A percentile compares a stretch with the other conserved stretches of the same genome.
These are phyloP conservation scores for Pseudomonodictys pantanalensis DNA, from an alignment of 495 filamentous ascomycete species.

Conservation along the genomic window DNA sequence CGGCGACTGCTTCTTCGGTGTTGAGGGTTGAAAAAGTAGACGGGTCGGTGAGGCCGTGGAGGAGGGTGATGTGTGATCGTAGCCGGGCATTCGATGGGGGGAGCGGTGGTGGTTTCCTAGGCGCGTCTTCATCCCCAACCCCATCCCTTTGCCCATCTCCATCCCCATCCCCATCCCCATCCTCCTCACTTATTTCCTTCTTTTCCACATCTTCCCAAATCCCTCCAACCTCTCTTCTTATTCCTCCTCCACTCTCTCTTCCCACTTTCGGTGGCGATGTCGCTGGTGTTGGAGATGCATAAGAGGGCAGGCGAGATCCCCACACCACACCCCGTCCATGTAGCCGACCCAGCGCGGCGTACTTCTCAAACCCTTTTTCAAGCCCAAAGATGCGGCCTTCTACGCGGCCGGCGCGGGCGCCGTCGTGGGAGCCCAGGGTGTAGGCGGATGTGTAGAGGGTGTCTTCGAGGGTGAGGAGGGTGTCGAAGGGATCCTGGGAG, in stretches of 20 bases:
- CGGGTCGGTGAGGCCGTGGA: slow-evolving; percentile 75
- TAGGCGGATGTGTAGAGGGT: slow-evolving; percentile 85
- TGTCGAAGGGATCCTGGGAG: slow-evolving; percentile 59
- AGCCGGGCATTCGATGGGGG: slow-evolving; percentile 63
- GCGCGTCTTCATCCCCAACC: not conserved
- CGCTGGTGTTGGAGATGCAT: not conserved
- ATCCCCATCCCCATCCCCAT: not conserved
- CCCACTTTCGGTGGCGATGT: not conserved
- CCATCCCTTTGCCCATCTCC: not conserved
- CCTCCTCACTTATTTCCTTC: not conserved
- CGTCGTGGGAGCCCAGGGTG: slow-evolving; percentile 69
- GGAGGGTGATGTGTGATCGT: slow-evolving; percentile 64
- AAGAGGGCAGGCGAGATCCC: slow-evolving; percentile 34
- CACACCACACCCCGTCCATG: slow-evolving; percentile 84
- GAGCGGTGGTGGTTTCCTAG: too few species aligned
- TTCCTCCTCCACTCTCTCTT: not conserved
- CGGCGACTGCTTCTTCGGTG: slow-evolving; percentile 76
- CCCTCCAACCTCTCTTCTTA: not conserved
- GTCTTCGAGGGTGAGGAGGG: slow-evolving; percentile 74
- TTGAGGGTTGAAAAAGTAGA: slow-evolving; percentile 75
- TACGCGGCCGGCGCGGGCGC: slow-evolving; percentile 70
- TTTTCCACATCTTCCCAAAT: not conserved
- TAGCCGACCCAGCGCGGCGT: slow-evolving; percentile 70
- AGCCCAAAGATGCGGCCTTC: slow-evolving; percentile 90
- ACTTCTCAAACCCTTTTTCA: slow-evolving; percentile 92